Evolutionary conservation across 148 eudicot species (phyloP).

Genomic region (Gaultheria prostrata): DNA sequence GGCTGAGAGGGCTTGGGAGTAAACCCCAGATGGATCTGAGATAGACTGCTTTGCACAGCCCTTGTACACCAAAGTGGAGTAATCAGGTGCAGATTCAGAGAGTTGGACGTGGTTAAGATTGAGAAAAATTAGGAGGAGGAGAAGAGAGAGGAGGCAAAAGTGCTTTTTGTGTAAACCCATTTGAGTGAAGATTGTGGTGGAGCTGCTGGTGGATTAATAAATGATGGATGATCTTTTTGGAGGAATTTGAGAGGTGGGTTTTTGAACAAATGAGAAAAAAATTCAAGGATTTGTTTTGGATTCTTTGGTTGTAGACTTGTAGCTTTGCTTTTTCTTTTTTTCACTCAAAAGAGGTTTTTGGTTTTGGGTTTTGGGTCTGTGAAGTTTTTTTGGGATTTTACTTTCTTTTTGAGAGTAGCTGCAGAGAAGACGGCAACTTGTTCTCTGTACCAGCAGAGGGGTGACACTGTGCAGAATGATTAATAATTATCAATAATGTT

Average conservation of each 20-base stretch:
- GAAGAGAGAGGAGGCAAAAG: slow-evolving; percentile 17
- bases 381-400: not conserved
- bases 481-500: not conserved
- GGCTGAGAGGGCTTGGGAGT: slow-evolving; percentile 62
- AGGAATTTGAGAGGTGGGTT: slow-evolving; percentile 14
- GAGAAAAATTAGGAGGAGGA: slow-evolving; percentile 18
- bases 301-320: not conserved
- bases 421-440: not conserved
- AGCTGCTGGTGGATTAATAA: slow-evolving; percentile 8
- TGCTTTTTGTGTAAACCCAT: slow-evolving; percentile 36
- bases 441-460: slow-evolving; percentile 5
- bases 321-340: not conserved
- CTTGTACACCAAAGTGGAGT: slow-evolving; percentile 65
- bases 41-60: slow-evolving; percentile 84
- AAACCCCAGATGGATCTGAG: slow-evolving; percentile 79
- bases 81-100: slow-evolving; percentile 51
- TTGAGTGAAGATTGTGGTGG: not conserved
- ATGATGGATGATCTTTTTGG: not conserved
- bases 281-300: not conserved
- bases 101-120: slow-evolving; percentile 14
- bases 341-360: not conserved
- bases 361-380: not conserved
- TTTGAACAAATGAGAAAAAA: not conserved
- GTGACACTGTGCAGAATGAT: not conserved
- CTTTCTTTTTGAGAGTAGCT: not conserved